Evolutionary conservation across 352 stramenopile species (phyloP).

Genomic region (Phytopythium chamaehyphon): DNA sequence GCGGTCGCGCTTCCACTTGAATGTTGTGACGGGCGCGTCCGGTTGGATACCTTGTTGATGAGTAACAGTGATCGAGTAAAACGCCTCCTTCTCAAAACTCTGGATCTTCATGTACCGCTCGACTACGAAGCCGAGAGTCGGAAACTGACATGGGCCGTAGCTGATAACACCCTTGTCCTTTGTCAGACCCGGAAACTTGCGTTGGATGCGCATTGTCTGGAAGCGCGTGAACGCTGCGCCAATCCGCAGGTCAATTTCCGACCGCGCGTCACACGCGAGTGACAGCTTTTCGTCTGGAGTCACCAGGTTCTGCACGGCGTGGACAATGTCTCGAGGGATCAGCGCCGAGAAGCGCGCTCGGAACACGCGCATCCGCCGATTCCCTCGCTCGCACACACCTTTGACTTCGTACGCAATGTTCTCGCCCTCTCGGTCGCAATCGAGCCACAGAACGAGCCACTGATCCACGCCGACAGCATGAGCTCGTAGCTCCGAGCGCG

Average conservation of each 20-base stretch:
- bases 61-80: slow-evolving; percentile 94
- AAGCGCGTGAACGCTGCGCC: slow-evolving; percentile 94
- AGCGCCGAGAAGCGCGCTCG: slow-evolving; percentile 93
- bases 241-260: slow-evolving; percentile 94
- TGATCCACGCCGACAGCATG: slow-evolving; percentile 13
- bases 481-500: too few species aligned
- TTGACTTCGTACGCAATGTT: slow-evolving; percentile 98
- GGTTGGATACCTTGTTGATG: slow-evolving; percentile 47
- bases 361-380: slow-evolving; percentile 69
- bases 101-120: slow-evolving; percentile 93
- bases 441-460: slow-evolving; percentile 97
- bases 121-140: slow-evolving; percentile 97
- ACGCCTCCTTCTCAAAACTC: slow-evolving; percentile 96
- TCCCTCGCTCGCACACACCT: slow-evolving; percentile 75
- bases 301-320: slow-evolving; percentile 82
- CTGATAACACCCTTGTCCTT: slow-evolving; percentile 90
- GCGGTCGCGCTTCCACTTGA: slow-evolving; percentile 93
- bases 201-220: slow-evolving; percentile 93
- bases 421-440: slow-evolving; percentile 99
- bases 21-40: slow-evolving; percentile 72
- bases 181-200: slow-evolving; percentile 63
- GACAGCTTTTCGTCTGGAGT: slow-evolving; percentile 80
- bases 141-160: slow-evolving; percentile 99
- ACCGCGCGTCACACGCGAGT: slow-evolving; percentile 86
- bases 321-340: slow-evolving; percentile 88